A percentile compares a stretch with the other conserved stretches of the same genome.
Evolutionary conservation across 176 grass and related monocot genomes (phyloP).

Genomic region (Cenchrus purpureus): DNA sequence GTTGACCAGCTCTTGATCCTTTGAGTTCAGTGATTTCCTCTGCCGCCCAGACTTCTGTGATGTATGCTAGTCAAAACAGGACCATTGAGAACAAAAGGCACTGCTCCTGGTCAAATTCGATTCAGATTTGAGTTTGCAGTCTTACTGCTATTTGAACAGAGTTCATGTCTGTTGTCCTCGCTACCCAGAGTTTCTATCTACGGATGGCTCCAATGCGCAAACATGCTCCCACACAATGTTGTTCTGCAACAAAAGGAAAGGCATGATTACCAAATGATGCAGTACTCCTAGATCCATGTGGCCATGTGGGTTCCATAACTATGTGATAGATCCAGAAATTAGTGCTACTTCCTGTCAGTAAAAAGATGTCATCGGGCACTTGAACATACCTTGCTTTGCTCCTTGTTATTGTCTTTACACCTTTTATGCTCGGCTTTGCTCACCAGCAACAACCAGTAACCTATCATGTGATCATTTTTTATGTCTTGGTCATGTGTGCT

Average conservation of each 20-base stretch:
- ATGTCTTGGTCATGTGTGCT: no score
- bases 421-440: no score
- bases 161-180: no score
- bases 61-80: constrained; percentile 32
- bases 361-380: background rate
- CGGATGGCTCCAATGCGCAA: background rate
- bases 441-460: no score
- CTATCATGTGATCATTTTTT: no score
- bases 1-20: constrained; percentile 8
- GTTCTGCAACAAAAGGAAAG: background rate
- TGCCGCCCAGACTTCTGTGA: background rate
- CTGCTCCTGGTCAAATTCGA: background rate
- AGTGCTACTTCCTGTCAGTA: background rate
- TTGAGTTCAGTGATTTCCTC: background rate
- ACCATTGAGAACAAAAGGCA: background rate
- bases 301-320: constrained; percentile 8
- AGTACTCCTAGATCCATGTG: background rate
- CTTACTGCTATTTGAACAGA: background rate
- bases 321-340: constrained; percentile 16
- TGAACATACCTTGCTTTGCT: constrained; percentile 14
- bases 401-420: background rate
- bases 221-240: background rate
- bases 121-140: constrained; percentile 5
- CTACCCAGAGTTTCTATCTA: background rate
- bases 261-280: background rate